Evolutionary conservation across 1,139 yeast species (phyloP).

Genomic region (Hyphopichia pseudoburtonii): DNA sequence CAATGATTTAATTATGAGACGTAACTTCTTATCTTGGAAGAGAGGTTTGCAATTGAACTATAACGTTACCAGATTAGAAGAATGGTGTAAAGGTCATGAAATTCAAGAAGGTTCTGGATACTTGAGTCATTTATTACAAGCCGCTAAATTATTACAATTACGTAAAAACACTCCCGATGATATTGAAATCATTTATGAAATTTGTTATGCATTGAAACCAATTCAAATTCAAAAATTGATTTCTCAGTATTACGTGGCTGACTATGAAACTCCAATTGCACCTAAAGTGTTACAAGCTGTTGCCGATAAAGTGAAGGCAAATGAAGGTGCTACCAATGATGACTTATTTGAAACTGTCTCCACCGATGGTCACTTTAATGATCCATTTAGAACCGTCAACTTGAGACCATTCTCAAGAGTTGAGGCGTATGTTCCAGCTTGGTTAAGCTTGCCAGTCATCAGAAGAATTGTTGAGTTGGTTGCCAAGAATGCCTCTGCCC

Average conservation of each 20-base stretch:
- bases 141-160: conserved; percentile 89
- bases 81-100: conserved; percentile 97
- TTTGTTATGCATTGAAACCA: conserved; percentile 92
- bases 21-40: conserved; percentile 95
- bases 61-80: conserved; percentile 94
- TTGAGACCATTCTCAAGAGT: conserved; percentile 86
- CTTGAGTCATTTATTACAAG: conserved; percentile 86
- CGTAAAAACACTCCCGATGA: conserved; percentile 89
- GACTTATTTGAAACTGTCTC: conserved; percentile 70
- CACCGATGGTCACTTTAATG: conserved; percentile 81
- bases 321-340: conserved; percentile 54
- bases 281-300: conserved; percentile 80
- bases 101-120: conserved; percentile 88
- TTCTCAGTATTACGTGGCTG: conserved; percentile 88
- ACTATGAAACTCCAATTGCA: conserved; percentile 92
- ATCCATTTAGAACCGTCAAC: conserved; percentile 83
- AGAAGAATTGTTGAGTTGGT: conserved; percentile 89
- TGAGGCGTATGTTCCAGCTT: conserved; percentile 95
- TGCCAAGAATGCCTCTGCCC: conserved; percentile 69
- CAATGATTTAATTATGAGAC: conserved; percentile 93
- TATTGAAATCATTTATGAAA: conserved; percentile 89
- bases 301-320: conserved; percentile 78
- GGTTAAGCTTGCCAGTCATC: conserved; percentile 85
- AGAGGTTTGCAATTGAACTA: conserved; percentile 96
- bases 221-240: conserved; percentile 91